Evolutionary conservation across 1,139 yeast genomes (phyloP).

Genomic region (Geotrichum carabidarum): DNA sequence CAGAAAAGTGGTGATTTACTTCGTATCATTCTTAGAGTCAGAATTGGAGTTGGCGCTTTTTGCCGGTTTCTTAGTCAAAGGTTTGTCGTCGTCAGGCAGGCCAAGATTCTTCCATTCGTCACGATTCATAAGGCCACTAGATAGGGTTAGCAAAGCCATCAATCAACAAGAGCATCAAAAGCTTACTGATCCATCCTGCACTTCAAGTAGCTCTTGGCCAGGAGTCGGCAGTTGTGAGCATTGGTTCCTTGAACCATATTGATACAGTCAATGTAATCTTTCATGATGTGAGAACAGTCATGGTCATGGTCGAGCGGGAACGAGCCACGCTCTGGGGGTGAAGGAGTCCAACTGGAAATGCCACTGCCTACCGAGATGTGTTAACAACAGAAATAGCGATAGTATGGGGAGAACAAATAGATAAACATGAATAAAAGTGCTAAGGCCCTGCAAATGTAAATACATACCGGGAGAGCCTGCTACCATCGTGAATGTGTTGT

Average conservation of each 20-base stretch:
- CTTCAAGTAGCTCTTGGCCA: constrained; percentile 74
- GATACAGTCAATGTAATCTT: constrained; percentile 70
- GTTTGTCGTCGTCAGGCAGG: constrained; percentile 56
- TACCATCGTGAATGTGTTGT: constrained; percentile 9
- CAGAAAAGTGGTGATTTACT: neutral
- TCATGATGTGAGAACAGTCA: constrained; percentile 76
- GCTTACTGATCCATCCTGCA: constrained; percentile 78
- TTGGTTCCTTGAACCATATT: constrained; percentile 73
- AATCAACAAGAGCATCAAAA: neutral
- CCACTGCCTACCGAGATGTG: constrained; percentile 12
- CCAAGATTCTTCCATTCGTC: constrained; percentile 84
- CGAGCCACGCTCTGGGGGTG: constrained; percentile 95
- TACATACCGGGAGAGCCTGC: constrained; percentile 16
- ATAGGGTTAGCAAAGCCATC: neutral
- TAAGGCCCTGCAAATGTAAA: neutral
- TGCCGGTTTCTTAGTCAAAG: constrained; percentile 6
- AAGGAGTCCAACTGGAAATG: constrained; percentile 50
- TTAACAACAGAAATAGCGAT: neutral
- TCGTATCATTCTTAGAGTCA: neutral
- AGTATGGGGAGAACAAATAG: neutral
- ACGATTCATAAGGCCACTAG: constrained; percentile 65
- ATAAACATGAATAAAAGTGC: too few species aligned
- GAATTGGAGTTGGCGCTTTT: neutral
- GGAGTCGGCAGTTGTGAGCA: constrained; percentile 79
- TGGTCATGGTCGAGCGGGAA: constrained; percentile 90